Evolutionary conservation across 176 grass and related monocot genomes (phyloP).

Genomic region (Poa annua): DNA sequence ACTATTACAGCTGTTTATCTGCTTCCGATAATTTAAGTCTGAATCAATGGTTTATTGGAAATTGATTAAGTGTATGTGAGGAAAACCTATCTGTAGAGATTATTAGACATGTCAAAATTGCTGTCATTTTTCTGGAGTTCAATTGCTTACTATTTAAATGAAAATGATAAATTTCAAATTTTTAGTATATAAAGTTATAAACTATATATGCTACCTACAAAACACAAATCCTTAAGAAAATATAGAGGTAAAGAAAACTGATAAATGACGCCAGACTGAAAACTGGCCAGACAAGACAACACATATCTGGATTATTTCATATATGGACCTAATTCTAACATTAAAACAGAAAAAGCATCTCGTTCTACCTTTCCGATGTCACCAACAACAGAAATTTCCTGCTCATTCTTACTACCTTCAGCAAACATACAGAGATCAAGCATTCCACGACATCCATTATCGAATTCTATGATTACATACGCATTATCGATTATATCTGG

Average conservation of each 20-base stretch:
- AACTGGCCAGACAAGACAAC: neutral
- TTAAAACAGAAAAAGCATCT: slow-evolving; percentile 9
- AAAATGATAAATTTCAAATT: neutral
- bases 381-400: slow-evolving; percentile 95
- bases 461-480: slow-evolving; percentile 91
- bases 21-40: too few relatives aligned
- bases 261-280: neutral
- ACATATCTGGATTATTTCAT: neutral
- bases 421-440: slow-evolving; percentile 99
- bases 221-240: neutral
- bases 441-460: slow-evolving; percentile 91
- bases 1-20: neutral
- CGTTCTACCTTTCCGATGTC: slow-evolving; percentile 80
- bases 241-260: neutral
- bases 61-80: neutral
- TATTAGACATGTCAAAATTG: neutral
- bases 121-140: neutral
- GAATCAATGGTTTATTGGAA: neutral
- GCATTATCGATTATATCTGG: slow-evolving; percentile 98
- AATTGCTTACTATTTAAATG: neutral
- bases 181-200: neutral
- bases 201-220: too few relatives aligned
- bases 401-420: slow-evolving; percentile 92
- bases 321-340: neutral
- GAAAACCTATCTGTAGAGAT: neutral